Percentiles rank a stretch among this genome's conserved stretches.
Conservation (phyloP, 2,329 filamentous ascomycete genomes). For the Xylariaceae sp. region DNA sequence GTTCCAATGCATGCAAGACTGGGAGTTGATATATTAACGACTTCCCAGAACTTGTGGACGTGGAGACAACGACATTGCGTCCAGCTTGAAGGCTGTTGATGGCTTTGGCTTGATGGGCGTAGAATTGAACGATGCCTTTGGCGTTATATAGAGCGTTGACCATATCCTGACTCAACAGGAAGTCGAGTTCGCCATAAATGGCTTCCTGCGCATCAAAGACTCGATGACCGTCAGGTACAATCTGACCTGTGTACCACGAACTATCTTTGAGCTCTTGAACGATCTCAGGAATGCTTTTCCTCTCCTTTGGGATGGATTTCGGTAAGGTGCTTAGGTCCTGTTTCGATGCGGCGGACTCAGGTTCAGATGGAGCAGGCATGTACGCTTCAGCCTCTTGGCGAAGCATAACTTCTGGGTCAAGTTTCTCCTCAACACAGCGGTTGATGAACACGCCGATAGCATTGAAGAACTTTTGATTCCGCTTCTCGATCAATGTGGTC, state of each 20-base stretch:
- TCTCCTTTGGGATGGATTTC: constrained; percentile 76
- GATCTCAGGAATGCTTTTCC: constrained; percentile 83
- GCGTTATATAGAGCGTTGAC: constrained; percentile 98
- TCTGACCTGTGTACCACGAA: constrained; percentile 90
- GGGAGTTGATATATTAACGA: constrained; percentile 98
- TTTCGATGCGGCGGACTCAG: constrained; percentile 42
- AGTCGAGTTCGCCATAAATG: constrained; percentile 82
- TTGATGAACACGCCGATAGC: constrained; percentile 81
- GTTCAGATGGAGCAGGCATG: constrained; percentile 66
- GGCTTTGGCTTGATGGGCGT: constrained; percentile 90
- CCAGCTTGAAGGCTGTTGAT: constrained; percentile 87
- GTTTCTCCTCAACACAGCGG: constrained; percentile 66
- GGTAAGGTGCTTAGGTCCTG: constrained; percentile 60
- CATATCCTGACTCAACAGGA: constrained; percentile 84
- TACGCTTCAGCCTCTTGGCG: constrained; percentile 62
- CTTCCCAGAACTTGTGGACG: constrained; percentile 95
- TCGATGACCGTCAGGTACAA: constrained; percentile 90
- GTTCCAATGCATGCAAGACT: constrained; percentile 84
- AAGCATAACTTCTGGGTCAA: constrained; percentile 73
- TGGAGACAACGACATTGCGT: constrained; percentile 88
- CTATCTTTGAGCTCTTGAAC: constrained; percentile 80
- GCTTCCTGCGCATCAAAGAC: constrained; percentile 87
- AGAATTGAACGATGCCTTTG: constrained; percentile 83
- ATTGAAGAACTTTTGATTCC: constrained; percentile 81
- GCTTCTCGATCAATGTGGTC: constrained; percentile 85